These are phyloP conservation scores for Meyerozyma carpophila DNA, from an alignment of 1,139 yeast species.

Conservation along the genomic window DNA sequence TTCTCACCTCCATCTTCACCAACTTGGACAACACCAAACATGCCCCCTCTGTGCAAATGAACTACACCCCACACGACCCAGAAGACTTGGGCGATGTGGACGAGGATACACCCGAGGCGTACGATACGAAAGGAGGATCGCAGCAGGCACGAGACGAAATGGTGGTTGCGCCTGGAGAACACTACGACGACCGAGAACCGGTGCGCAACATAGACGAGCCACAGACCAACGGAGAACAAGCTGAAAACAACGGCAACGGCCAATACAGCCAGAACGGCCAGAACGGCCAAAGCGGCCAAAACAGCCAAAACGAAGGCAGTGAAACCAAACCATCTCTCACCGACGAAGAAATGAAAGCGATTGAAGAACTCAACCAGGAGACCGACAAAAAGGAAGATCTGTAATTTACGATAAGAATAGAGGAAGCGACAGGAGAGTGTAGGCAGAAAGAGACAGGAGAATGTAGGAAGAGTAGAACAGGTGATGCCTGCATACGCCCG, in stretches of 20 bases:
- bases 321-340: constrained; percentile 17
- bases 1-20: constrained; percentile 67
- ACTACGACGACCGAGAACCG: constrained; percentile 53
- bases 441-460: too few relatives aligned
- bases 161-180: constrained; percentile 63
- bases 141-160: constrained; percentile 74
- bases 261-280: not conserved
- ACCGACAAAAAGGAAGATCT: constrained; percentile 1
- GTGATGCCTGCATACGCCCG: not conserved
- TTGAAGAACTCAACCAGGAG: constrained; percentile 28
- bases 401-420: not conserved
- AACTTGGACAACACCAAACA: constrained; percentile 85
- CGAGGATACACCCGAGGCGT: constrained; percentile 67
- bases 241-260: constrained; percentile 23
- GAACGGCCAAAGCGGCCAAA: too few relatives aligned
- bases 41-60: constrained; percentile 95
- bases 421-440: too few relatives aligned
- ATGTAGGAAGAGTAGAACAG: too few relatives aligned
- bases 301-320: too few relatives aligned
- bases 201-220: not conserved
- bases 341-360: constrained; percentile 36
- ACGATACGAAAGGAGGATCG: constrained; percentile 89
- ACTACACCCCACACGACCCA: constrained; percentile 79
- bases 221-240: not conserved
- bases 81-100: constrained; percentile 82